Evolutionary conservation across 2,329 filamentous ascomycete genomes (phyloP).

Genomic region (Volutella citrinella): DNA sequence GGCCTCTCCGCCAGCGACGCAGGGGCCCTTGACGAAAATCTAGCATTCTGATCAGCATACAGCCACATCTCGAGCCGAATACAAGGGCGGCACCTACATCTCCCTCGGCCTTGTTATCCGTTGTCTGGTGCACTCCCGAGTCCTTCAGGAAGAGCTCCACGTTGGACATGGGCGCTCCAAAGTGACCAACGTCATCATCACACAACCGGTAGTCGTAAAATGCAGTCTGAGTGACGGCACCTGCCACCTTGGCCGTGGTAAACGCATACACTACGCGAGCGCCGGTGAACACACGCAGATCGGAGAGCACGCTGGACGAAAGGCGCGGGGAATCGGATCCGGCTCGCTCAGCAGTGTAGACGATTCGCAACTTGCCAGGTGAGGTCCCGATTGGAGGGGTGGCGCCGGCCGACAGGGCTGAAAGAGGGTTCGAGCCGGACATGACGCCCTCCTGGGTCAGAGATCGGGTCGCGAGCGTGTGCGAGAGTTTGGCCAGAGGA

Average conservation of each 20-base stretch:
- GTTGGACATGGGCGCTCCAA: constrained; percentile 77
- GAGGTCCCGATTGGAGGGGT: constrained; percentile 58
- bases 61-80: not conserved
- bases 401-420: constrained; percentile 55
- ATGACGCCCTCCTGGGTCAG: constrained; percentile 71
- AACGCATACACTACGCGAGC: constrained; percentile 83
- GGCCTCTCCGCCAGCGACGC: constrained; percentile 66
- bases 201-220: constrained; percentile 78
- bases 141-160: constrained; percentile 76
- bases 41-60: constrained; percentile 30
- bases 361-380: constrained; percentile 73
- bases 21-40: constrained; percentile 70
- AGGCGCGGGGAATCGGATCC: constrained; percentile 62
- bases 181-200: constrained; percentile 53
- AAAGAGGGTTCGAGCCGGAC: constrained; percentile 48
- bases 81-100: constrained; percentile 49
- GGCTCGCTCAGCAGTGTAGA: constrained; percentile 74
- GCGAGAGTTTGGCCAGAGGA: constrained; percentile 63
- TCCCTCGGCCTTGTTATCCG: constrained; percentile 59
- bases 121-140: constrained; percentile 56
- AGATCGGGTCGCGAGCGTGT: constrained; percentile 68
- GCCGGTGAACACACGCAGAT: constrained; percentile 77
- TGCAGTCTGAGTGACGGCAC: constrained; percentile 82
- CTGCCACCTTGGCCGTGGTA: constrained; percentile 78
- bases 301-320: constrained; percentile 67